These are phyloP conservation scores for Eutrema heterophyllum DNA, from an alignment of 345 rosid genomes.

Conservation along the genomic window DNA sequence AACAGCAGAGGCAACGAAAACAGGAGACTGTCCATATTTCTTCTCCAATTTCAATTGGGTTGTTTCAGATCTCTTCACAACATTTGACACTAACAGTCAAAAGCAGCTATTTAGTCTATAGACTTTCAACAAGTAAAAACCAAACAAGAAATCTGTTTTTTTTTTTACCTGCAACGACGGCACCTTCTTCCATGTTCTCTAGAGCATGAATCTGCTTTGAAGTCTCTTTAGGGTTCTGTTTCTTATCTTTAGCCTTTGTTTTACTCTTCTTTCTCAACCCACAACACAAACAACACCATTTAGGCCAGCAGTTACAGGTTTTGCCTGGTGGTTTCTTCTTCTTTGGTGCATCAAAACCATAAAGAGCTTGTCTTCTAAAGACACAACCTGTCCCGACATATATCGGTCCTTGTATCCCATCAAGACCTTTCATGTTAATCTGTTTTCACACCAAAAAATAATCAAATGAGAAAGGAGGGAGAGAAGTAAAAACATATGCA, in stretches of 20 bases:
- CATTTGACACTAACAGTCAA: conserved; percentile 37
- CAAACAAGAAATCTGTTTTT: neutral
- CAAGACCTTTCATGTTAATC: conserved; percentile 99
- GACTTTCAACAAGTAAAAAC: neutral
- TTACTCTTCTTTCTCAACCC: conserved; percentile 73
- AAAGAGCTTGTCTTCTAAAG: conserved; percentile 90
- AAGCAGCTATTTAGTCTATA: neutral
- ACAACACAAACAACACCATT: conserved; percentile 77
- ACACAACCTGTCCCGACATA: conserved; percentile 98
- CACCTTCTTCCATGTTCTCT: conserved; percentile 75
- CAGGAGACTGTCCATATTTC: conserved; percentile 94
- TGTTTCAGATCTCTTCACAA: conserved; percentile 50
- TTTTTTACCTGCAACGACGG: conserved; percentile 43
- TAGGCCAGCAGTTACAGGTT: conserved; percentile 97
- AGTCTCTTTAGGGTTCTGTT: conserved; percentile 59
- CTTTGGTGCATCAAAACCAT: conserved; percentile 86
- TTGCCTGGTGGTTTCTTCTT: conserved; percentile 84
- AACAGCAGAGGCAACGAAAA: conserved; percentile 70
- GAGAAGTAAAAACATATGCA: neutral
- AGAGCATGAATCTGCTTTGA: conserved; percentile 91
- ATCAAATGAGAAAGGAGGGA: neutral
- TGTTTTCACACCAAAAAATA: conserved; percentile 26
- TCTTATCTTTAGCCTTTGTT: conserved; percentile 47
- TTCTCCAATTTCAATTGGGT: conserved; percentile 72
- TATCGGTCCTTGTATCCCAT: conserved; percentile 96